Evolutionary conservation across 2,329 filamentous ascomycete species (phyloP).

Genomic region (Fusarium irregulare): DNA sequence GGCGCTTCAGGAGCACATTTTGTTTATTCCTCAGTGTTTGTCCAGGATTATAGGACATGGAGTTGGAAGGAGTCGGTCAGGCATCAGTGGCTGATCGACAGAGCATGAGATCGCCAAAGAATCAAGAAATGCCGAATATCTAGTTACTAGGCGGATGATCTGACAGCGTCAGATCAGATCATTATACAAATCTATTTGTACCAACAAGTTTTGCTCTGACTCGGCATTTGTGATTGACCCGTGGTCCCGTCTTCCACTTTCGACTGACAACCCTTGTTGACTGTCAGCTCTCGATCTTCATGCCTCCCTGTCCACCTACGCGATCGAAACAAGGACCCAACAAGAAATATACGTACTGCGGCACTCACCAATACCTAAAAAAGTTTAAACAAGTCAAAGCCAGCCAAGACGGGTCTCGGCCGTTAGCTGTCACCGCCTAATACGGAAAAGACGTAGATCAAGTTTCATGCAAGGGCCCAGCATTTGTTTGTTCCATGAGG

Average conservation of each 20-base stretch:
- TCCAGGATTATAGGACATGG: not conserved
- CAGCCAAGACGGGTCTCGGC: not conserved
- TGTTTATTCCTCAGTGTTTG: not conserved
- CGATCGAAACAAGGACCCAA: conserved; percentile 31
- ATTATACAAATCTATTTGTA: conserved; percentile 7
- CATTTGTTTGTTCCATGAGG: not conserved
- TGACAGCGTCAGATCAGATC: conserved; percentile 6
- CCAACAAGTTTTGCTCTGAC: not conserved
- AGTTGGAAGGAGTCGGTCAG: not conserved
- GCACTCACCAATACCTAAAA: conserved; percentile 1
- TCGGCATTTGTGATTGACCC: conserved; percentile 2
- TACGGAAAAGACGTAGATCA: conserved; percentile 6
- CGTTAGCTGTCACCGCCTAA: conserved; percentile 23
- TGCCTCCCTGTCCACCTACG: conserved; percentile 26
- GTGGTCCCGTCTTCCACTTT: not conserved
- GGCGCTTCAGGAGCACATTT: conserved; percentile 14
- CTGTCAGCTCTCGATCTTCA: conserved; percentile 31
- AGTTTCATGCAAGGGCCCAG: not conserved
- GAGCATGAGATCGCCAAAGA: conserved; percentile 1
- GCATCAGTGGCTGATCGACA: not conserved
- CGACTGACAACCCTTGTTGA: conserved; percentile 9
- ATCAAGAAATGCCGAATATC: not conserved
- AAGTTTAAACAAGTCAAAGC: not conserved
- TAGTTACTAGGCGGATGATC: not conserved
- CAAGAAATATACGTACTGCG: not conserved